A percentile compares a stretch with the other conserved stretches of the same genome.
These are phyloP conservation scores for Pseudofabraea citricarpa DNA, from an alignment of 2,329 filamentous ascomycete genomes.

Conservation along the genomic window DNA sequence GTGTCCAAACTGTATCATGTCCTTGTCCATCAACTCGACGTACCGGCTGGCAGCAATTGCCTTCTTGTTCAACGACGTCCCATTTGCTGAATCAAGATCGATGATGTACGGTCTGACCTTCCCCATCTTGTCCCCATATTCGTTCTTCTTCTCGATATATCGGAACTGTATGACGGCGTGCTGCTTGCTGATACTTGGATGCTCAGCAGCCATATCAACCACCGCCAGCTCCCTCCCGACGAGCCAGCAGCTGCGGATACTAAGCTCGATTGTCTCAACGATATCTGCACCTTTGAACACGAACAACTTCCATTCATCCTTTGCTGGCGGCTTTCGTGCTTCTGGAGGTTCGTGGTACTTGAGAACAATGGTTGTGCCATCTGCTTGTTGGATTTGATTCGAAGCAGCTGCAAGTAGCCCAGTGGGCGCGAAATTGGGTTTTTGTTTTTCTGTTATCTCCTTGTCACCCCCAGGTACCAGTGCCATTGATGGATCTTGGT, in stretches of 20 bases:
- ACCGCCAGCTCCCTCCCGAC: slow-evolving; percentile 76
- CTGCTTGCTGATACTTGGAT: slow-evolving; percentile 91
- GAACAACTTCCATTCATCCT: slow-evolving; percentile 82
- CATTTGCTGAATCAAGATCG: slow-evolving; percentile 90
- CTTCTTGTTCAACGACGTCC: slow-evolving; percentile 76
- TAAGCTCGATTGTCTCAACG: slow-evolving; percentile 75
- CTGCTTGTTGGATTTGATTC: slow-evolving; percentile 68
- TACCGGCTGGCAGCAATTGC: slow-evolving; percentile 71
- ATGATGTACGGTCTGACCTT: slow-evolving; percentile 84
- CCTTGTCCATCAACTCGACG: slow-evolving; percentile 81
- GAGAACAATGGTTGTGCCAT: slow-evolving; percentile 71
- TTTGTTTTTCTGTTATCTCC: slow-evolving; percentile 66
- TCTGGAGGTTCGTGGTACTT: slow-evolving; percentile 97
- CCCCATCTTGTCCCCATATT: slow-evolving; percentile 79
- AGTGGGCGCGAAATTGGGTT: slow-evolving; percentile 78
- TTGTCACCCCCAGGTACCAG: slow-evolving; percentile 28
- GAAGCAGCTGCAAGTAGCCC: slow-evolving; percentile 84
- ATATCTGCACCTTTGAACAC: slow-evolving; percentile 83
- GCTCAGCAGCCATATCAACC: slow-evolving; percentile 78
- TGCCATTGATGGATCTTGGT: slow-evolving; percentile 32
- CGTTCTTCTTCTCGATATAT: slow-evolving; percentile 74
- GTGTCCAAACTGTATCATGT: slow-evolving; percentile 82
- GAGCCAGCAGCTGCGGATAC: slow-evolving; percentile 80
- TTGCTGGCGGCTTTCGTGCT: slow-evolving; percentile 77
- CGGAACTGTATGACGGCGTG: slow-evolving; percentile 95